Evolutionary conservation across 495 filamentous ascomycete genomes (phyloP).

Genomic region (Penicillium paradoxum): DNA sequence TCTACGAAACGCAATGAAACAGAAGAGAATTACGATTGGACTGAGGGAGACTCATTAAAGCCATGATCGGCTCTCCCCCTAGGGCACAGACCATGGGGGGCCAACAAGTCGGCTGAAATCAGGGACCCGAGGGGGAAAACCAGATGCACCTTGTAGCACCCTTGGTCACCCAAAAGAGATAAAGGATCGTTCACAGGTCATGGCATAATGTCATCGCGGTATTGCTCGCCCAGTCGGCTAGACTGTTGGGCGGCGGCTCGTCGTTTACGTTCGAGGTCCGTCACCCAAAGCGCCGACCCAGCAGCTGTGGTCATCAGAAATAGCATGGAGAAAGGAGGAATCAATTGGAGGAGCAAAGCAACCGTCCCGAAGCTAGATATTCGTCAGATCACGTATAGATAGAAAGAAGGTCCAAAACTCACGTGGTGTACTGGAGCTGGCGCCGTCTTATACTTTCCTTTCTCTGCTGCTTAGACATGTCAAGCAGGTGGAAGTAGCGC

Average conservation of each 20-base stretch:
- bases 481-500: conserved; percentile 59
- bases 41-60: background rate
- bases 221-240: conserved; percentile 25
- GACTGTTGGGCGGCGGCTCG: conserved; percentile 24
- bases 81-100: background rate
- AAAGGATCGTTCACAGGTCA: conserved; percentile 11
- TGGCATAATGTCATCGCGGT: conserved; percentile 27
- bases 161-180: background rate
- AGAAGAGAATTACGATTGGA: background rate
- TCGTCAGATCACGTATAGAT: background rate
- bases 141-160: background rate
- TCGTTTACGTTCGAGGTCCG: conserved; percentile 50
- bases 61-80: background rate
- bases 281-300: conserved; percentile 59
- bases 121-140: background rate
- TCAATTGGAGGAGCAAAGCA: conserved; percentile 55
- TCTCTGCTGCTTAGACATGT: conserved; percentile 53
- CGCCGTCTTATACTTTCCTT: conserved; percentile 48
- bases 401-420: conserved; percentile 13
- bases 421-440: conserved; percentile 60
- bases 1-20: background rate
- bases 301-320: conserved; percentile 62
- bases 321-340: conserved; percentile 61
- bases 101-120: background rate
- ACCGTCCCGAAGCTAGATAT: conserved; percentile 53